Evolutionary conservation across 345 rosid genomes (phyloP), one percentile per base, ranked within the genome.

Genomic region (Kandelia obovata): DNA sequence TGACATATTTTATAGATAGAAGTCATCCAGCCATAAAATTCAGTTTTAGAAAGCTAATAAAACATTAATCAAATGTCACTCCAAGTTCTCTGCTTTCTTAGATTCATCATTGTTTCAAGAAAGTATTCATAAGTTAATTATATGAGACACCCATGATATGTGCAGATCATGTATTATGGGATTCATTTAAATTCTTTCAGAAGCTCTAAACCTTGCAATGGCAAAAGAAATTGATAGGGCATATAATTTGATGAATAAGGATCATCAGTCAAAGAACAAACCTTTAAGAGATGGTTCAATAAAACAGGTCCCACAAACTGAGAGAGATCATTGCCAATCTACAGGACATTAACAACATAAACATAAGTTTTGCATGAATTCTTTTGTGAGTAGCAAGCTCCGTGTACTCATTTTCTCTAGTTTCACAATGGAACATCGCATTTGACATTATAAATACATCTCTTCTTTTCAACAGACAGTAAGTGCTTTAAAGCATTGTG

Each of bases 251-350:
- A 26, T 37, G 43, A 58, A 58, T 30, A 20, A 49, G 68, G 43
- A 28, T 47, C 28, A 55, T 28, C 49, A 62, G 43, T 47, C 34
- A 28, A 49, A 59, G 19, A 57, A 43, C 34, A 51, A 20, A 77
- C 80, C 80, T 77, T 35, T 53, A 77, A 52, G 32, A 77, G 80
- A 59, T 59, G 76, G 62, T 68, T 77, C 47, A 77, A 60, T 35
- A 72, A 19, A 58, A 77, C 51, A 63, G 80, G 80, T 20, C 80
- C 80, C 28, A 64, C 70, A 62, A 77, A 72, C 65, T 77, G 67
- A 51, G 76, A 67, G 59, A 77, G 80, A 68, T 77, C 80, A 52
- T 72, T 17, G 47, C 80, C 80, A 67, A 77, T 59, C 80, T 94
- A 78, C 86, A 85, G 58, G 47, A 75, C 53, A 72, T 71, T 65